Evolutionary conservation across 208 protist genomes (phyloP), one percentile per base, ranked within the genome.

Genomic region (Leishmania major): DNA sequence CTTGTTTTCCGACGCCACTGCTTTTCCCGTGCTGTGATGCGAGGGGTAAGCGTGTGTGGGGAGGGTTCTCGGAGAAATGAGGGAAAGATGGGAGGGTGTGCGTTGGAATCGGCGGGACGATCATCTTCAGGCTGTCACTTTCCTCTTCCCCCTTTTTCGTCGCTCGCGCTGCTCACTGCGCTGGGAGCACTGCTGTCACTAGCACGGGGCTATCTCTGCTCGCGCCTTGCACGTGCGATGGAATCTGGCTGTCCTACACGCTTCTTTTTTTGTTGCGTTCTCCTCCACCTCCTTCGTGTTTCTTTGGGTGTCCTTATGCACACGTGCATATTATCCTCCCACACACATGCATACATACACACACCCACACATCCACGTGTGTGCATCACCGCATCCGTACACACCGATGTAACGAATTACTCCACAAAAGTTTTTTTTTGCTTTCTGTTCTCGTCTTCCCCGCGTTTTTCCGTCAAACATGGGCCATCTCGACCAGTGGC

Each of bases 401-500:
- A 53, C 75, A 37, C 10, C 49, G 69, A 31, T 15, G 10, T 37
- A 28, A 55, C 25, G 5, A 51, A 15, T 6, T 55, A 31, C 25
- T 15, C 69, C 17, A 74, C 40, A 55, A 35, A 49, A 79, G 45
- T 7, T 40, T 64, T 69, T 22, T 22, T 4, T 22, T 55, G 0
- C 7, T 45, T 22, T 62, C 55, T 17, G 57, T 17, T 47, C 72
- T 45, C 37, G 37, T 49, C 35, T 66, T 66, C 49, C 75, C 8
- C 37, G 11, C 75, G 25, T 51, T 49, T 49, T 73, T 51, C 67
- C 19, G 37, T 6, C 62, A 62, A 90, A 62, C 86, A 98, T 98
- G 95, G 95, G 94, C 66, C 94, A 98, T 89, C 90, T 96, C 78
- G 91, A 98, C 81, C 94, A 98, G 87, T 98, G 96, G 96, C 91